Evolutionary conservation across 2,329 filamentous ascomycete species (phyloP).

Genomic region (Aspergillus sp.): DNA sequence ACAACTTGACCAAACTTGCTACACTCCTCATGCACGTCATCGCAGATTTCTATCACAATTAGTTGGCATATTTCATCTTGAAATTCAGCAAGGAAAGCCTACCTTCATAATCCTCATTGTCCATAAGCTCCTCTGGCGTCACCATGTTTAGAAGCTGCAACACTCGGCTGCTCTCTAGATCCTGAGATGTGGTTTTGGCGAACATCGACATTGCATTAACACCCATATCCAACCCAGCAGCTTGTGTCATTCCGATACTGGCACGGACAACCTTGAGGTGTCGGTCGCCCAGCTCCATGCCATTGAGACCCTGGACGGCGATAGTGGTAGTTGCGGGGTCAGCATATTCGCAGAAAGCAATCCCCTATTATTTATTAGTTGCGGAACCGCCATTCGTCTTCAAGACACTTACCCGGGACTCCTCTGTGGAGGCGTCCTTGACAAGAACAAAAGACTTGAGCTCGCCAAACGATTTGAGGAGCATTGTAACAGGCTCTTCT

Average conservation of each 20-base stretch:
- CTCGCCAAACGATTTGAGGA: conserved; percentile 87
- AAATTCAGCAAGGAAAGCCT: conserved; percentile 31
- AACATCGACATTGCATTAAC: conserved; percentile 98
- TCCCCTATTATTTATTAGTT: conserved; percentile 59
- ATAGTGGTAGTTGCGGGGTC: conserved; percentile 74
- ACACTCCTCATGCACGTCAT: conserved; percentile 92
- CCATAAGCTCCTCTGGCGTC: conserved; percentile 88
- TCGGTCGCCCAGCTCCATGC: conserved; percentile 88
- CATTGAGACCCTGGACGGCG: conserved; percentile 86
- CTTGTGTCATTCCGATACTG: conserved; percentile 91
- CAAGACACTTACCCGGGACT: conserved; percentile 70
- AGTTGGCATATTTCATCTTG: conserved; percentile 12
- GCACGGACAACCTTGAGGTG: conserved; percentile 83
- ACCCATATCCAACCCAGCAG: conserved; percentile 86
- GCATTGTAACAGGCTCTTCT: conserved; percentile 88
- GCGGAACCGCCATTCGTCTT: conserved; percentile 1
- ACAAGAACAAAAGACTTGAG: conserved; percentile 89
- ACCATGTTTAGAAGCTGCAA: conserved; percentile 98
- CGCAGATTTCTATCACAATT: conserved; percentile 75
- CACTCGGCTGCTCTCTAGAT: conserved; percentile 78
- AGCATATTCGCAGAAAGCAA: conserved; percentile 93
- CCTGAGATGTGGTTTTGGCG: conserved; percentile 79
- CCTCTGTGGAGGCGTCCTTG: conserved; percentile 80
- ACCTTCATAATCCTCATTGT: conserved; percentile 95
- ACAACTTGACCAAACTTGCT: conserved; percentile 81